Conservation (phyloP, 2,329 filamentous ascomycete species). For the Arthroderma sp. region DNA sequence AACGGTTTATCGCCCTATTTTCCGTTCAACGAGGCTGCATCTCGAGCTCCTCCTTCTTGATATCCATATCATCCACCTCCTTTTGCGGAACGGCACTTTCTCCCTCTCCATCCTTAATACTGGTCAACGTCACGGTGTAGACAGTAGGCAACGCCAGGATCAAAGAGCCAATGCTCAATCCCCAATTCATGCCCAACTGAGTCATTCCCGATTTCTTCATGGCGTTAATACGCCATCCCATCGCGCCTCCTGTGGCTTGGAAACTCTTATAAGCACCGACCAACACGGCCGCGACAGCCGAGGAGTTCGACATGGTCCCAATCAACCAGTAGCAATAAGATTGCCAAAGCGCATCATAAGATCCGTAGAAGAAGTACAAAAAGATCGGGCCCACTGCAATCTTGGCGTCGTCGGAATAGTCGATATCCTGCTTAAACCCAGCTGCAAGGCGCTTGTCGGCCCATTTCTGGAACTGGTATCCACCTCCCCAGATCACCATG, state of each 20-base stretch:
- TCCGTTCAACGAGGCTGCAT: too few species aligned
- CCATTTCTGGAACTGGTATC: conserved; percentile 52
- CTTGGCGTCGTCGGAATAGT: conserved; percentile 32
- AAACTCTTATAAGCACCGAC: conserved; percentile 38
- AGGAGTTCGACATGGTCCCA: conserved; percentile 32
- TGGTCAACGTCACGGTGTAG: conserved; percentile 26
- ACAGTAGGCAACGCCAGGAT: conserved; percentile 32
- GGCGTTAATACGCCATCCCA: conserved; percentile 35
- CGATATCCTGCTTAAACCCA: conserved; percentile 33
- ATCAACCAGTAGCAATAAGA: conserved; percentile 51
- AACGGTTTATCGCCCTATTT: too few species aligned
- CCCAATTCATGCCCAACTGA: conserved; percentile 36
- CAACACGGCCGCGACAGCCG: conserved; percentile 29
- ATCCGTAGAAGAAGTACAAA: conserved; percentile 58
- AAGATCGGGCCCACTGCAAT: conserved; percentile 51
- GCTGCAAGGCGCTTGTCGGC: conserved; percentile 33
- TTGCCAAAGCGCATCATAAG: conserved; percentile 56
- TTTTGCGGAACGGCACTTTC: too few species aligned
- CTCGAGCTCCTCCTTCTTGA: too few species aligned
- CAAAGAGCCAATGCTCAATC: conserved; percentile 32
- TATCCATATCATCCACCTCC: too few species aligned
- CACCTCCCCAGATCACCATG: conserved; percentile 45
- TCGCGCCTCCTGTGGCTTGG: conserved; percentile 32
- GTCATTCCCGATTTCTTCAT: conserved; percentile 24
- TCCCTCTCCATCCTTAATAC: conserved; percentile 1